A percentile compares a stretch with the other conserved stretches of the same genome.
Evolutionary conservation across 148 eudicot species (phyloP).

Genomic region (Suaeda aralocaspica): DNA sequence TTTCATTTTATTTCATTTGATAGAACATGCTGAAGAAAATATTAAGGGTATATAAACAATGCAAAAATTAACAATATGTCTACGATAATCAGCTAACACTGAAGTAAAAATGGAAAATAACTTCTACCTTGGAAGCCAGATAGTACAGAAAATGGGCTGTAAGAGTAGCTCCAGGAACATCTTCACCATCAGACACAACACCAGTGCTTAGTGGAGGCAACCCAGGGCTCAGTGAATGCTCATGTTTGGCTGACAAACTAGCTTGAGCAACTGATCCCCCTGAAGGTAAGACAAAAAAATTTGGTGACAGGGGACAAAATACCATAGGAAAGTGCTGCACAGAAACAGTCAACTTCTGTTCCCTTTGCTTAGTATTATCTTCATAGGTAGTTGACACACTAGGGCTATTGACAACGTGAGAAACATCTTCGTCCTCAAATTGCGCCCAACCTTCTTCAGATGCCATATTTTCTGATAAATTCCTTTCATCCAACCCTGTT

Average conservation of each 20-base stretch:
- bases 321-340: slow-evolving; percentile 91
- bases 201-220: slow-evolving; percentile 85
- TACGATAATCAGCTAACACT: background rate
- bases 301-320: slow-evolving; percentile 83
- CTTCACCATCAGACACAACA: slow-evolving; percentile 61
- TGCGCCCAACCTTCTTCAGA: slow-evolving; percentile 65
- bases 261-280: slow-evolving; percentile 94
- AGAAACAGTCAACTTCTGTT: slow-evolving; percentile 47
- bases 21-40: slow-evolving; percentile 6
- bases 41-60: slow-evolving; percentile 1
- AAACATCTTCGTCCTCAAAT: slow-evolving; percentile 48
- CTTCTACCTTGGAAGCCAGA: slow-evolving; percentile 71
- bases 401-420: slow-evolving; percentile 35
- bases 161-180: slow-evolving; percentile 78
- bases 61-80: background rate
- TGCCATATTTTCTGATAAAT: slow-evolving; percentile 28
- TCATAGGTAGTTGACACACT: slow-evolving; percentile 30
- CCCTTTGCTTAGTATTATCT: slow-evolving; percentile 31
- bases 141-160: slow-evolving; percentile 90
- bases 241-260: slow-evolving; percentile 56
- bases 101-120: background rate
- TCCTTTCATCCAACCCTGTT: slow-evolving; percentile 20
- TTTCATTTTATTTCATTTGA: slow-evolving; percentile 6
- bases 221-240: slow-evolving; percentile 80
- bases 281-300: slow-evolving; percentile 86